Conservation (phyloP, 495 filamentous ascomycete genomes). For the Aspergillus conjunctus region DNA sequence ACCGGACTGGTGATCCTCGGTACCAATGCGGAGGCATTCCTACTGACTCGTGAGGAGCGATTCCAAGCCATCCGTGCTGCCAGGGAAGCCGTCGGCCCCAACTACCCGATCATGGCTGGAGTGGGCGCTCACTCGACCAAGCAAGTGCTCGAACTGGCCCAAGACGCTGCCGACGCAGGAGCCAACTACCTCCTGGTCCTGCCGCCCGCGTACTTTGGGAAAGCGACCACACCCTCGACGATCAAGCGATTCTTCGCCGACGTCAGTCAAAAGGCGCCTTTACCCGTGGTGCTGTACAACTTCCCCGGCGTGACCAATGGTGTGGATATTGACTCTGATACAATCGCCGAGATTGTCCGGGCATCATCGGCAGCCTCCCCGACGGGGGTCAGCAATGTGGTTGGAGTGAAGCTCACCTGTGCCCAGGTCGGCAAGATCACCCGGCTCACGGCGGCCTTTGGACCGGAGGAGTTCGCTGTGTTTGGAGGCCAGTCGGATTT, state of each 20-base stretch:
- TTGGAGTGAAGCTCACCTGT: slow-evolving; percentile 71
- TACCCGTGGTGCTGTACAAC: slow-evolving; percentile 69
- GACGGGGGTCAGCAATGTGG: slow-evolving; percentile 54
- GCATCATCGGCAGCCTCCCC: too few relatives aligned
- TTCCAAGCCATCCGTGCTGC: slow-evolving; percentile 51
- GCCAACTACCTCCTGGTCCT: slow-evolving; percentile 63
- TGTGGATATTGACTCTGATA: slow-evolving; percentile 65
- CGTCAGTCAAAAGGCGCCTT: slow-evolving; percentile 48
- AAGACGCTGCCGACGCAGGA: slow-evolving; percentile 58
- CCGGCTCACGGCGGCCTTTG: slow-evolving; percentile 56
- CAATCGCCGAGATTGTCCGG: slow-evolving; percentile 52
- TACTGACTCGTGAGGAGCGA: slow-evolving; percentile 63
- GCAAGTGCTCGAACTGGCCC: slow-evolving; percentile 60
- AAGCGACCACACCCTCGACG: slow-evolving; percentile 57
- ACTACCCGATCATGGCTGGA: slow-evolving; percentile 63
- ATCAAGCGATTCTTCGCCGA: slow-evolving; percentile 62
- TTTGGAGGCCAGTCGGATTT: slow-evolving; percentile 74
- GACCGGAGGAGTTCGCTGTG: slow-evolving; percentile 59
- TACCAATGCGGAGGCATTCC: slow-evolving; percentile 66
- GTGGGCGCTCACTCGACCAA: slow-evolving; percentile 65
- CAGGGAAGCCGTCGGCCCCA: slow-evolving; percentile 51
- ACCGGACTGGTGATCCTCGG: slow-evolving; percentile 62
- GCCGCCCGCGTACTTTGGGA: slow-evolving; percentile 66
- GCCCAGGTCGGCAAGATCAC: slow-evolving; percentile 68
- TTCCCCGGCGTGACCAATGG: slow-evolving; percentile 74